Conservation (phyloP, 441 rosid species). For the Lepidium campestre region DNA sequence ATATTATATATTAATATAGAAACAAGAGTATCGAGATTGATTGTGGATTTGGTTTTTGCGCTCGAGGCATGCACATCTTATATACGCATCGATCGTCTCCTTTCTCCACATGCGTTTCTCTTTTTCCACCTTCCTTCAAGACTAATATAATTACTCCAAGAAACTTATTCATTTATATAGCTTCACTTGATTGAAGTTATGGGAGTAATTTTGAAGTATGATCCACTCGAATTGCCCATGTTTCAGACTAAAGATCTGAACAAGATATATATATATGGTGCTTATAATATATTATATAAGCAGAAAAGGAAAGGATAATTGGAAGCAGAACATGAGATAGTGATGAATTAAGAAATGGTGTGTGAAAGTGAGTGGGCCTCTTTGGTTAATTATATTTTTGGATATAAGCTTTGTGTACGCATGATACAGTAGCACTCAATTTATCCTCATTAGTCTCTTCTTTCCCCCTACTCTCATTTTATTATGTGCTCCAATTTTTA, state of each 20-base stretch:
- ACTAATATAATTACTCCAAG: neutral
- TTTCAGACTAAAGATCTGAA: neutral
- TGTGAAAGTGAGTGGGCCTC: conserved; percentile 43
- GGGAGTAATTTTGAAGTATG: neutral
- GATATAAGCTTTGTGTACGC: conserved; percentile 46
- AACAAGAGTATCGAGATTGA: conserved; percentile 15
- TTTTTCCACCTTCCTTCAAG: neutral
- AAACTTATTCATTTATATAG: neutral
- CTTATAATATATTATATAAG: too few relatives aligned
- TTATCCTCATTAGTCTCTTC: conserved; percentile 19
- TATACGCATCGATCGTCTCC: neutral
- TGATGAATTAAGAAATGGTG: conserved; percentile 31
- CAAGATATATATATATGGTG: neutral
- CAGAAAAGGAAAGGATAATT: neutral
- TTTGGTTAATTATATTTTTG: conserved; percentile 19
- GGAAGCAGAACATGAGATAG: conserved; percentile 43
- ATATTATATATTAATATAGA: neutral
- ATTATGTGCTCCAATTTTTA: neutral
- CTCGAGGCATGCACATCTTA: conserved; percentile 29
- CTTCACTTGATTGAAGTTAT: neutral
- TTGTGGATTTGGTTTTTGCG: conserved; percentile 17
- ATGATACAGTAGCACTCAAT: conserved; percentile 76
- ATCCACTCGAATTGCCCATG: neutral
- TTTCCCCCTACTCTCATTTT: conserved; percentile 10
- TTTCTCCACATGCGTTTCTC: conserved; percentile 21